Evolutionary conservation across 2,329 filamentous ascomycete genomes (phyloP).

Genomic region (Cladosporium halotolerans): DNA sequence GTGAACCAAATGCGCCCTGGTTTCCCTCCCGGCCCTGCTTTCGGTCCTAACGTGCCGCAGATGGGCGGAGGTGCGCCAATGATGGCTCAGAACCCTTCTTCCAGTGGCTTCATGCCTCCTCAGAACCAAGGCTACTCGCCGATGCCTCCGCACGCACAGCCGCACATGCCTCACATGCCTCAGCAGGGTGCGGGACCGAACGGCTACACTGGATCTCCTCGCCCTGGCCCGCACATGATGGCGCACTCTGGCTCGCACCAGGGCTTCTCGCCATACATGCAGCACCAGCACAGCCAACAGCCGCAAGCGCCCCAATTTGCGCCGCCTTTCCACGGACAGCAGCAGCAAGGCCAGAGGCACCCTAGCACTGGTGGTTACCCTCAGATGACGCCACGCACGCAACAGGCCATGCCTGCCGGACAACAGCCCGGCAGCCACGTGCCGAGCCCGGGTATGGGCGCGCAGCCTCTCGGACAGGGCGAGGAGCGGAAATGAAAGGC

Average conservation of each 20-base stretch:
- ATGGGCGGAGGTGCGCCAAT: slow-evolving; percentile 9
- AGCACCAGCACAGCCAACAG: slow-evolving; percentile 7
- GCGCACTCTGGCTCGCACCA: slow-evolving; percentile 90
- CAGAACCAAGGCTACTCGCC: slow-evolving; percentile 49
- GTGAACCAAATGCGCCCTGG: slow-evolving; percentile 31
- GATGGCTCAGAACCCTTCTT: slow-evolving; percentile 46
- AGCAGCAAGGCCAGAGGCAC: slow-evolving; percentile 20
- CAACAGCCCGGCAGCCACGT: slow-evolving; percentile 3
- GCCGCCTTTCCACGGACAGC: slow-evolving; percentile 18
- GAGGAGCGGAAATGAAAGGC: slow-evolving; percentile 7
- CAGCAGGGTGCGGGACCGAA: slow-evolving; percentile 37
- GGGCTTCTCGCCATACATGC: slow-evolving; percentile 48
- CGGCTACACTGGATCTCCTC: slow-evolving; percentile 74
- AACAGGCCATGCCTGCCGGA: slow-evolving; percentile 8
- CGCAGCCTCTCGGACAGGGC: neutral
- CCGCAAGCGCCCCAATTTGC: slow-evolving; percentile 13
- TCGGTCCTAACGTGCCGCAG: slow-evolving; percentile 53
- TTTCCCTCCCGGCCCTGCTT: slow-evolving; percentile 17
- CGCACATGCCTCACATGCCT: slow-evolving; percentile 44
- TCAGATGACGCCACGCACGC: slow-evolving; percentile 10
- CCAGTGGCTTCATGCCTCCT: slow-evolving; percentile 52
- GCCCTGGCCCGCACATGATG: slow-evolving; percentile 86
- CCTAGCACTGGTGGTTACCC: slow-evolving; percentile 9
- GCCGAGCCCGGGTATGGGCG: slow-evolving; percentile 9
- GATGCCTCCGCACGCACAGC: slow-evolving; percentile 59